Evolutionary conservation across 257 asterid species (phyloP), one percentile per base, ranked within the genome.

Genomic region (Mentha longifolia): DNA sequence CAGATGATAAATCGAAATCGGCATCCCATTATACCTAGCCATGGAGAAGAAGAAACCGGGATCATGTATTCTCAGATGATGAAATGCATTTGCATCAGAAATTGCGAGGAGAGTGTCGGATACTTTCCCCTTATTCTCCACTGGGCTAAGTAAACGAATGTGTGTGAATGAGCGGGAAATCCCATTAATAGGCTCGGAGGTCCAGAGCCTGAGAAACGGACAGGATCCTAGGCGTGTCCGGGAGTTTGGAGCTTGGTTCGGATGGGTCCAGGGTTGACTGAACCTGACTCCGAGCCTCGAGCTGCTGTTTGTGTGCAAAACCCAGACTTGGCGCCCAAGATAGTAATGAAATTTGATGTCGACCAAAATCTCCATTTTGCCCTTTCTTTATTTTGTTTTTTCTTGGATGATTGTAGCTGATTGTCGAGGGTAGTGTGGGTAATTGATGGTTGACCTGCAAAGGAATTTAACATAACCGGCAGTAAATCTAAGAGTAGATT

Each of bases 241-340:
- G 3, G 19, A 3, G 19, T 69, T 70, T 45, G 65, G 20, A 39
- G 51, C 39, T 60, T 46, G 76, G 73, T 39, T 70, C 52, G 65
- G 58, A 1, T 19, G 56, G 84, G 20, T 78, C 85, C 72, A 71
- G 46, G 9, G 90, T 83, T 89, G 95, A 90, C 94, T 70, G 78
- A 83, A 51, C 77, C 95, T 61, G 75, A 35, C 47, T 63, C 78
- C 91, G 77, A 86, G 75, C 84, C 93, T 85, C 31, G 61, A 65
- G 62, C 72, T 78, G 39, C n/a, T 68, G 50, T 22, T 43, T 14
- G 20, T 6, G 16, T 5, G 1, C 14, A 20, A 43, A 65, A 73
- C 81, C 71, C 72, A 42, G 66, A 73, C 98, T 87, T 93, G 95
- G 85, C 33, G 78, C 72, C 95, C 97, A 91, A 93, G 98, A 84